phyloP scores from a whole-genome alignment of 2,329 filamentous ascomycete species.

The Xylaria arbuscula region DNA sequence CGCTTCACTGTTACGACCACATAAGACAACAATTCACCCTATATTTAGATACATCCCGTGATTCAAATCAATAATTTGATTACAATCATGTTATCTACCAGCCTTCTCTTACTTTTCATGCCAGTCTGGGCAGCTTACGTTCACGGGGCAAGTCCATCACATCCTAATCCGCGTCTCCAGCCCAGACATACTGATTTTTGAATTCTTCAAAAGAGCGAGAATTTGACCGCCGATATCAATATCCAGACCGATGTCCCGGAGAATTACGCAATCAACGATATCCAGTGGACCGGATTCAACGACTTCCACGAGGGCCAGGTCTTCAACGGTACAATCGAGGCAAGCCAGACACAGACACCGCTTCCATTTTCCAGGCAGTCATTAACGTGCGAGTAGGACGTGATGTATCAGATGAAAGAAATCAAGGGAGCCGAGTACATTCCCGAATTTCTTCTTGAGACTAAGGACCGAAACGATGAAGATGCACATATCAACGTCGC shows the following conservation, averaged over 20 bases:
- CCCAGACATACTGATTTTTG: neutral
- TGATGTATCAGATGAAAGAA: constrained; percentile 25
- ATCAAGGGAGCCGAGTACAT: constrained; percentile 26
- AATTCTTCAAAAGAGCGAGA: neutral
- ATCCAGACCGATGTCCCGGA: neutral
- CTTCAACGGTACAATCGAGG: constrained; percentile 30
- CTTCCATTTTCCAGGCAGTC: neutral
- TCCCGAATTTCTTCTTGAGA: constrained; percentile 13
- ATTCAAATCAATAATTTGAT: constrained; percentile 52
- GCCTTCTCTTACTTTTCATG: neutral
- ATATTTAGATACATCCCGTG: no score
- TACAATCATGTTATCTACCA: neutral
- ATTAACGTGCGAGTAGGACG: constrained; percentile 3
- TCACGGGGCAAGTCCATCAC: constrained; percentile 3
- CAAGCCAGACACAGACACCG: neutral
- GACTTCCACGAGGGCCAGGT: constrained; percentile 21
- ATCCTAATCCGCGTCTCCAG: no score
- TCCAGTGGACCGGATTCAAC: constrained; percentile 29
- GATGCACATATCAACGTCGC: neutral
- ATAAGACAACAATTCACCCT: neutral
- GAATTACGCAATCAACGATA: constrained; percentile 9
- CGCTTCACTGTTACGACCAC: neutral
- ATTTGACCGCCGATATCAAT: neutral
- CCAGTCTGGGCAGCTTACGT: constrained; percentile 5
- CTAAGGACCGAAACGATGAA: neutral